Conservation (phyloP, 2,329 filamentous ascomycete species). For the Epichloe uncinata region DNA sequence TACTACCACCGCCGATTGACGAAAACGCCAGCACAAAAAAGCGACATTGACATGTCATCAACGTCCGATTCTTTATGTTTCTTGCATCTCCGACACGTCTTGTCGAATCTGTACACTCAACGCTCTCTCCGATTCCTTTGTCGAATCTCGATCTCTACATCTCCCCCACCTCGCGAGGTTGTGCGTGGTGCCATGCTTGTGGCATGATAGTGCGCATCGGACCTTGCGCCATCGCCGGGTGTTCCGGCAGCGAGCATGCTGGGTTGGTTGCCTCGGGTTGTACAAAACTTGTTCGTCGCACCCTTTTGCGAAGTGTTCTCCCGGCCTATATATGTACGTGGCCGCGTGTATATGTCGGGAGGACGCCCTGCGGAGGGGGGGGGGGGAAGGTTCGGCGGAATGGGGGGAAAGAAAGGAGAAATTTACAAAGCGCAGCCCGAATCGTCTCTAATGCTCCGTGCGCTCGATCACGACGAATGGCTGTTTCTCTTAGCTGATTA, state of each 20-base stretch:
- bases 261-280: constrained; percentile 17
- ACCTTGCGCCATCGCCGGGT: constrained; percentile 15
- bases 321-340: constrained; percentile 3
- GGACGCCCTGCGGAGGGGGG: background rate
- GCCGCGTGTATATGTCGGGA: constrained; percentile 5
- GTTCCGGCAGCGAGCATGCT: constrained; percentile 14
- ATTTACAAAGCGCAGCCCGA: constrained; percentile 3
- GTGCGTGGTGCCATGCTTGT: background rate
- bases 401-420: background rate
- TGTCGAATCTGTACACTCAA: constrained; percentile 7
- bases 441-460: constrained; percentile 25
- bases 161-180: constrained; percentile 11
- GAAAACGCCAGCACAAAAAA: background rate
- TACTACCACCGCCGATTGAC: constrained; percentile 9
- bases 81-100: constrained; percentile 6
- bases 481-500: constrained; percentile 27
- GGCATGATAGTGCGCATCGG: constrained; percentile 1
- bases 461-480: constrained; percentile 27
- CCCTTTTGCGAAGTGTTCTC: constrained; percentile 4
- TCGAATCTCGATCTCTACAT: constrained; percentile 15
- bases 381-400: constrained; percentile 3
- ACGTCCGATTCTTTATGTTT: constrained; percentile 1
- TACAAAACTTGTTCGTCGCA: constrained; percentile 4
- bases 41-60: constrained; percentile 2
- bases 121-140: constrained; percentile 12